A percentile compares a stretch with the other conserved stretches of the same genome.
These are phyloP conservation scores for Lyophyllum atratum DNA, from an alignment of 768 basidiomycete species.

Conservation along the genomic window DNA sequence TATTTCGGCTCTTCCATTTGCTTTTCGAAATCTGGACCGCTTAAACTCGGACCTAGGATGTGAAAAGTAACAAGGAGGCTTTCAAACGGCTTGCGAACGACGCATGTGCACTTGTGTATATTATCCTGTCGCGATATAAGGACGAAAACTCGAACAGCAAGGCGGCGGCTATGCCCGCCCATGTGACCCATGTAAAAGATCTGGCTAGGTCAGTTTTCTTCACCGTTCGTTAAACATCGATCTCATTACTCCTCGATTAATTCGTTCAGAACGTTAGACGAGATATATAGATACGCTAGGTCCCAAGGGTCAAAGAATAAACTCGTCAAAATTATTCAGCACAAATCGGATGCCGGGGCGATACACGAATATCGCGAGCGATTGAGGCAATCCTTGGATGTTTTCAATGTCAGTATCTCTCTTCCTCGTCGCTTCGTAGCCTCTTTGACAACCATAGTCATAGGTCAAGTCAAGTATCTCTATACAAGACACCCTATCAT, in stretches of 20 bases:
- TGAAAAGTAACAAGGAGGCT: slow-evolving; percentile 9
- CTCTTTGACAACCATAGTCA: neutral
- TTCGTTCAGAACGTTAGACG: neutral
- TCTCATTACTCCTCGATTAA: neutral
- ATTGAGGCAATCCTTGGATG: slow-evolving; percentile 5
- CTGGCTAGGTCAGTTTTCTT: neutral
- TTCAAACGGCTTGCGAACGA: slow-evolving; percentile 12
- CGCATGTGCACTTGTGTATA: slow-evolving; percentile 13
- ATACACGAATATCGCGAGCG: slow-evolving; percentile 11
- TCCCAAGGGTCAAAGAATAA: neutral
- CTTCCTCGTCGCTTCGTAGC: neutral
- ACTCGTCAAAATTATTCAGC: neutral
- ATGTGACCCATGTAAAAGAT: slow-evolving; percentile 1
- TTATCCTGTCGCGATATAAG: neutral
- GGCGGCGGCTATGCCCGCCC: neutral
- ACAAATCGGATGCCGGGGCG: slow-evolving; percentile 4
- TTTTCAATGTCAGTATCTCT: neutral
- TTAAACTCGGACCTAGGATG: neutral
- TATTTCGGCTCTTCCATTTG: neutral
- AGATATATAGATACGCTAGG: neutral
- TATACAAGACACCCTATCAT: neutral
- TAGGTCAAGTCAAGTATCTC: slow-evolving; percentile 11
- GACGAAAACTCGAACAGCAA: neutral
- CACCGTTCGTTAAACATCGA: neutral
- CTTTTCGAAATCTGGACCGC: no score